phyloP scores from a whole-genome alignment of 2,329 filamentous ascomycete species.

The Alternaria gaisen region DNA sequence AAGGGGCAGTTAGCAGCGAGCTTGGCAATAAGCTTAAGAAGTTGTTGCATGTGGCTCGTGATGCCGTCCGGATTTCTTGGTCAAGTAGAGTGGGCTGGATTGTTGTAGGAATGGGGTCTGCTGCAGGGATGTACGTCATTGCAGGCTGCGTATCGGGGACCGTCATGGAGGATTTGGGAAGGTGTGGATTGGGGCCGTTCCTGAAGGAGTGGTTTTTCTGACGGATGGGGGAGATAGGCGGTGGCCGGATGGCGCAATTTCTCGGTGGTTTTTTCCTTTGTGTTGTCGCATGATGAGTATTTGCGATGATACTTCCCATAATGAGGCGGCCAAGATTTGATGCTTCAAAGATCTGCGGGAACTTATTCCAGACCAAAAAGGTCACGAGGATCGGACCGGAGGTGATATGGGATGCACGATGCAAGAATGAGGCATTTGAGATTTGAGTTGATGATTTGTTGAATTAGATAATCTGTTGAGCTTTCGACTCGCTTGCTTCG shows the following conservation, averaged over 20 bases:
- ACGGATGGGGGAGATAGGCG: not conserved
- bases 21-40: slow-evolving; percentile 7
- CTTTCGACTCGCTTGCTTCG: slow-evolving; percentile 4
- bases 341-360: not conserved
- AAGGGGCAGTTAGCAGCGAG: not conserved
- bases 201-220: not conserved
- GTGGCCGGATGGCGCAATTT: not conserved
- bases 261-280: not conserved
- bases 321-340: not conserved
- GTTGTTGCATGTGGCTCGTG: slow-evolving; percentile 5
- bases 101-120: not conserved
- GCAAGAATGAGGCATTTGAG: not conserved
- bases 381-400: not conserved
- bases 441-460: not conserved
- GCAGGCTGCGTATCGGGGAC: not conserved
- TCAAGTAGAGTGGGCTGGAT: not conserved
- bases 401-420: not conserved
- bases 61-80: not conserved
- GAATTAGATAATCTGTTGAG: slow-evolving; percentile 11
- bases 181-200: not conserved
- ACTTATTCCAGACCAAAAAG: not conserved
- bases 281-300: not conserved
- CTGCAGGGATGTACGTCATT: slow-evolving; percentile 1
- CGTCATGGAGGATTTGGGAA: not conserved
- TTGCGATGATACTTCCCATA: not conserved